Evolutionary conservation across 2,329 filamentous ascomycete genomes (phyloP).

Genomic region (Apiospora aurea): DNA sequence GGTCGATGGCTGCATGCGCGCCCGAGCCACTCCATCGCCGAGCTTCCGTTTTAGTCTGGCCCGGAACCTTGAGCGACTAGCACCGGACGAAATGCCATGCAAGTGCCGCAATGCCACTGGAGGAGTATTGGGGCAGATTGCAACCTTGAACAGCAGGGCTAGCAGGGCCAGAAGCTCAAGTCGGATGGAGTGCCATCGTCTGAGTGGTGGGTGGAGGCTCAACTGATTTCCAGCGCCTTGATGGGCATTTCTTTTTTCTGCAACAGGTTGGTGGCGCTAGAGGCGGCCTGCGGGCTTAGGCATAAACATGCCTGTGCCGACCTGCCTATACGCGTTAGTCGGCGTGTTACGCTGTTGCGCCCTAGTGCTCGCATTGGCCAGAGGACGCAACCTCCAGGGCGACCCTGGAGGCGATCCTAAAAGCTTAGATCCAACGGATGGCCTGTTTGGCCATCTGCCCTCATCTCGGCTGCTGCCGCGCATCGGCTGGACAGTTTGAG

Average conservation of each 20-base stretch:
- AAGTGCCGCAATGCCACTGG: background rate
- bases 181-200: background rate
- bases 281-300: background rate
- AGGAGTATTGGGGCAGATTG: background rate
- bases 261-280: background rate
- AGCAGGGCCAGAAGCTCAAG: background rate
- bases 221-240: background rate
- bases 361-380: background rate
- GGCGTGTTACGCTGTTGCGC: background rate
- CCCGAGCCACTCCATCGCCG: background rate
- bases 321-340: conserved; percentile 12
- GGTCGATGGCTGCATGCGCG: background rate
- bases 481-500: background rate
- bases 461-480: conserved; percentile 2
- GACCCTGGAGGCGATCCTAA: background rate
- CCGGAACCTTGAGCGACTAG: conserved; percentile 17
- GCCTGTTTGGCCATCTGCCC: background rate
- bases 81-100: background rate
- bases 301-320: background rate
- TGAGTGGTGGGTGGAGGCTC: background rate
- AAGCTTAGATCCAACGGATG: conserved; percentile 7
- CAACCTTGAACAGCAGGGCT: background rate
- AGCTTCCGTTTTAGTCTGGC: conserved; percentile 21
- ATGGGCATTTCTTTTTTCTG: background rate
- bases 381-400: background rate